Base-by-base conservation (phyloP, 257 asterid species). In the Solanum sparsipilum region DNA sequence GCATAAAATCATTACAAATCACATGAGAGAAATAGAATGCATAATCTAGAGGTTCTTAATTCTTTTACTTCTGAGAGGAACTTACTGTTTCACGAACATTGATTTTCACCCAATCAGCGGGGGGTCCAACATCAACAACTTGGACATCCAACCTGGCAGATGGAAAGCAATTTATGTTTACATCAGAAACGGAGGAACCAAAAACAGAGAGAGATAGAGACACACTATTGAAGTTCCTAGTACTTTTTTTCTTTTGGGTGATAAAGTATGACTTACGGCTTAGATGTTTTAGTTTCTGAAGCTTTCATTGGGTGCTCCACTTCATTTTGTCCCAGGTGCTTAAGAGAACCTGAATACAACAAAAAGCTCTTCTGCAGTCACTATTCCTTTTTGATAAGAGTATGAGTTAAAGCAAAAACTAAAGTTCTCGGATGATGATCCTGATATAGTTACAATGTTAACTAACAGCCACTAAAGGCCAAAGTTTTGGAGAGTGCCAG, bases 31-130 rank as follows among this genome's bases (percentile, higher is more conserved):
- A 73, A 32, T 32, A 0, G 5, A 34, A 73, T 73, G 48, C 29
- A 73, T 73, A 35, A 73, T 35, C 81, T 34, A 34, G 46, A 34
- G 48, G 48, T 20, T 73, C 63, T 48, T 16, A 48, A 48, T 48
- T 48, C 31, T 7, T 72, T 60, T 73, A 39, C 7, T 34, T 86
- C 84, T 31, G 60, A 84, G 23, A 73, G 81, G 83, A 87, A 92
- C 96, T 56, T 94, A 96, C 99, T 88, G 94, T 91, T 94, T 95
- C 96, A 88, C 95, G 98, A 67, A 94, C 92, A 89, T 91, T 96
- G 92, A 96, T 93, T 93, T 95, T 96, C 92, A 96, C 99, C 98
- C 98, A 96, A 70, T 96, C 98, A 88, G 99, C 98, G 46, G 99
- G 96, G 86, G 98, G 93, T 46, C 99, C 99, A 89, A 92, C 92